A percentile compares a stretch with the other conserved stretches of the same genome.
These are phyloP conservation scores for Gossypium aridum DNA, from an alignment of 441 rosid species.

Conservation along the genomic window DNA sequence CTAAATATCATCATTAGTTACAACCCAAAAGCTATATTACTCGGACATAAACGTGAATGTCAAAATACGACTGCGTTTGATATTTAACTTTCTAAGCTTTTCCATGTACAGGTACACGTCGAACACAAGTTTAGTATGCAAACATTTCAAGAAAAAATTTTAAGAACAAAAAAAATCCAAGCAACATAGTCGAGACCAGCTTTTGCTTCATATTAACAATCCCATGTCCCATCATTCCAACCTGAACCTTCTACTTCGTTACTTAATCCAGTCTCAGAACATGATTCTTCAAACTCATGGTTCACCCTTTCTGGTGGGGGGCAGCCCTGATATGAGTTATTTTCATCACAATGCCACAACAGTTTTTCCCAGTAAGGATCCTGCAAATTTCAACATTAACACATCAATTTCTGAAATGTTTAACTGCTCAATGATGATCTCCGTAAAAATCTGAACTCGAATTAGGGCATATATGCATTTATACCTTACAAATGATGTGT, in stretches of 20 bases:
- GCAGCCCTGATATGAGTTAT: constrained; percentile 34
- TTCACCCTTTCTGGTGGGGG: constrained; percentile 25
- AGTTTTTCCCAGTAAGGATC: constrained; percentile 40
- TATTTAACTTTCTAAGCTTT: not conserved
- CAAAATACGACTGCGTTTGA: not conserved
- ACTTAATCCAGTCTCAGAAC: constrained; percentile 18
- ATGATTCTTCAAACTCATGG: not conserved
- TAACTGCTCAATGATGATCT: not conserved
- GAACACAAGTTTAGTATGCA: no score
- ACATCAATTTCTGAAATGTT: not conserved
- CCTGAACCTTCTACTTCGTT: constrained; percentile 13
- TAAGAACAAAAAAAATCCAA: not conserved
- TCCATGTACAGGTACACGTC: no score
- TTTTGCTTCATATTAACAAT: constrained; percentile 17
- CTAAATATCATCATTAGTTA: no score
- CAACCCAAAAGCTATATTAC: not conserved
- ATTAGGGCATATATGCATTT: not conserved
- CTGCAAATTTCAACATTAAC: constrained; percentile 14
- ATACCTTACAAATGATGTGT: constrained; percentile 59
- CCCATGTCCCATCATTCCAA: constrained; percentile 27
- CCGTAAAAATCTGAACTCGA: not conserved
- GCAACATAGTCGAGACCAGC: not conserved
- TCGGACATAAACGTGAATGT: not conserved
- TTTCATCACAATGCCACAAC: constrained; percentile 29
- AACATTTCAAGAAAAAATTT: not conserved